Evolutionary conservation across 495 filamentous ascomycete species (phyloP).

Genomic region (Xylaria scruposa): DNA sequence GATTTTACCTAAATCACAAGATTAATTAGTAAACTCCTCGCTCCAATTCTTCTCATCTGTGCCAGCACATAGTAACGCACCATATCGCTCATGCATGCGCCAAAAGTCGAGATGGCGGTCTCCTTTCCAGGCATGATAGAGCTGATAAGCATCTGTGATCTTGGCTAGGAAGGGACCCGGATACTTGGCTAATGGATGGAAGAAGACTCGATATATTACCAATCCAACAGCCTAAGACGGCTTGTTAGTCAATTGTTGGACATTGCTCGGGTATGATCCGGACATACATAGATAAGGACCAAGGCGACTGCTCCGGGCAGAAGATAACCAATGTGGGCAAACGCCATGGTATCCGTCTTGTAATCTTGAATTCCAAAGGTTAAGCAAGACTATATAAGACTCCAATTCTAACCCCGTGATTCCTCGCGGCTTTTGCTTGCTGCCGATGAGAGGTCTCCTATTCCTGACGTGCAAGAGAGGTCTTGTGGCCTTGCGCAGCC

Average conservation of each 20-base stretch:
- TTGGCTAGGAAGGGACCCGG: constrained; percentile 67
- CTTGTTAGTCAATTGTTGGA: constrained; percentile 21
- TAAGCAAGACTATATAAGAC: not conserved
- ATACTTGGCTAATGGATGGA: constrained; percentile 72
- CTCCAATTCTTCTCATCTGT: not conserved
- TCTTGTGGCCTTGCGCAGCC: not conserved
- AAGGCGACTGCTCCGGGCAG: constrained; percentile 26
- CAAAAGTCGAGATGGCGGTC: constrained; percentile 67
- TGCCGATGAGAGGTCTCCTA: not conserved
- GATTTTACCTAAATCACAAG: constrained; percentile 47
- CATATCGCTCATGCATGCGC: constrained; percentile 64
- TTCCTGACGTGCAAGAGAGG: not conserved
- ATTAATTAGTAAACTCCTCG: not conserved
- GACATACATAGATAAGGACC: constrained; percentile 36
- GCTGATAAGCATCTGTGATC: constrained; percentile 61
- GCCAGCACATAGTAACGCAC: constrained; percentile 33
- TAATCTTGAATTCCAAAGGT: not conserved
- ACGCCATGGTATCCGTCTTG: not conserved
- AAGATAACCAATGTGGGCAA: constrained; percentile 13
- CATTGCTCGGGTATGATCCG: not conserved
- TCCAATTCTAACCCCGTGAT: not conserved
- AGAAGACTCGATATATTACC: constrained; percentile 59
- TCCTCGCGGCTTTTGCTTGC: constrained; percentile 3
- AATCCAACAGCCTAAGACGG: constrained; percentile 32
- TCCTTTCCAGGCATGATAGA: constrained; percentile 64